Conservation (phyloP, 78 protist genomes). For the Anaeramoeba ignava region DNA sequence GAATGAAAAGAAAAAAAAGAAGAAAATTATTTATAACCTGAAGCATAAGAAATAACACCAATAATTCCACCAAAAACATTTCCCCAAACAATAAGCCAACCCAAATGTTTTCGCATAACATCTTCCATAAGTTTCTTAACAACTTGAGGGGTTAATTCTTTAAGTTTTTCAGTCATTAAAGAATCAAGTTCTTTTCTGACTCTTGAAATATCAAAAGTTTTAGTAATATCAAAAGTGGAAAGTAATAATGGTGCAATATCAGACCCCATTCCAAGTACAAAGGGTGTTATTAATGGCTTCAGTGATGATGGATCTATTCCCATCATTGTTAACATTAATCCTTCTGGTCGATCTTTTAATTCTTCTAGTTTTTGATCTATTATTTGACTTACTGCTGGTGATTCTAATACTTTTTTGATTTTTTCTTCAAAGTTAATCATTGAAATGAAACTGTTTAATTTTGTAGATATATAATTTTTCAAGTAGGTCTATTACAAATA, state of each 20-base stretch:
- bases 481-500: too few relatives aligned
- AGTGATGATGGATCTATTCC: constrained; percentile 9
- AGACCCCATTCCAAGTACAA: constrained; percentile 20
- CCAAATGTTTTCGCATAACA: constrained; percentile 34
- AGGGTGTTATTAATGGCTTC: constrained; percentile 32
- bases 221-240: neutral
- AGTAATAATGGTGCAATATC: constrained; percentile 21
- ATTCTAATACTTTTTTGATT: constrained; percentile 5
- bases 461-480: neutral
- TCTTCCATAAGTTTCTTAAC: constrained; percentile 30
- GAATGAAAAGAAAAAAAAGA: too few relatives aligned
- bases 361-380: constrained; percentile 2
- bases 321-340: constrained; percentile 26
- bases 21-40: too few relatives aligned
- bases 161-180: constrained; percentile 29
- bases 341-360: constrained; percentile 13
- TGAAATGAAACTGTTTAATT: neutral
- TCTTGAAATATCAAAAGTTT: neutral
- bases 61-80: constrained; percentile 34
- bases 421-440: constrained; percentile 6
- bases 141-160: constrained; percentile 28
- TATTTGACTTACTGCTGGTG: neutral
- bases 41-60: constrained; percentile 13
- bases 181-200: constrained; percentile 14
- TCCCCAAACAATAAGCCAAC: constrained; percentile 47